These are phyloP conservation scores for Tricholoma sp. DNA, from an alignment of 768 basidiomycete genomes.

Conservation along the genomic window DNA sequence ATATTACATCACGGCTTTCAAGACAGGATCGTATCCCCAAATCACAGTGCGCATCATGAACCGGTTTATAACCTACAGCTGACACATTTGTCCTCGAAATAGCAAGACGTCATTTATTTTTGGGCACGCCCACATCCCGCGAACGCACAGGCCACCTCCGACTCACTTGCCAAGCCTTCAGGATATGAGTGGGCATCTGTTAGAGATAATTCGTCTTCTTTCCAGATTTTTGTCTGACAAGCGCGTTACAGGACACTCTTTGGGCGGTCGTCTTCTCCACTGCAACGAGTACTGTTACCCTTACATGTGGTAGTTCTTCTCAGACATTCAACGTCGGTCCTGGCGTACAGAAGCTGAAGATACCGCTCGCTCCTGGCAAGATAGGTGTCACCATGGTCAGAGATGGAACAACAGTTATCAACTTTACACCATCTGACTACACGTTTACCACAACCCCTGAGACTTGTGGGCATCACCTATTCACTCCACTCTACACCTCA, in stretches of 20 bases:
- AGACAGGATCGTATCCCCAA: conserved; percentile 56
- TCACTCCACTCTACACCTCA: not conserved
- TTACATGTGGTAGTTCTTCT: conserved; percentile 38
- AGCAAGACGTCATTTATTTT: conserved; percentile 46
- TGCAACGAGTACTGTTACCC: conserved; percentile 44
- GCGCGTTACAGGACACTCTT: conserved; percentile 43
- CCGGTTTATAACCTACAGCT: conserved; percentile 2
- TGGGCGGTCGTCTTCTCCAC: conserved; percentile 65
- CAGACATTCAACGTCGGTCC: conserved; percentile 35
- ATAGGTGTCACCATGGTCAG: conserved; percentile 54
- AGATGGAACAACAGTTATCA: conserved; percentile 44
- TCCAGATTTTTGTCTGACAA: not conserved
- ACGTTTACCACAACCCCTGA: conserved; percentile 29
- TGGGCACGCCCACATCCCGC: conserved; percentile 66
- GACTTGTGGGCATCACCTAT: conserved; percentile 27
- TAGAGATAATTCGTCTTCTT: conserved; percentile 17
- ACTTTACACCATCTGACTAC: conserved; percentile 43
- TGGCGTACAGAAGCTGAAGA: conserved; percentile 60
- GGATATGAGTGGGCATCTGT: conserved; percentile 51
- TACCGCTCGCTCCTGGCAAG: conserved; percentile 49
- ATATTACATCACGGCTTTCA: conserved; percentile 65
- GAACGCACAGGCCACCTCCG: conserved; percentile 36
- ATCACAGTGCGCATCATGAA: conserved; percentile 41
- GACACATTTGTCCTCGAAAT: not conserved
- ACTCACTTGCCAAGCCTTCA: conserved; percentile 40